A percentile compares a stretch with the other conserved stretches of the same genome.
phyloP scores from a whole-genome alignment of 306 rosid genomes.

The Alnus rubra region DNA sequence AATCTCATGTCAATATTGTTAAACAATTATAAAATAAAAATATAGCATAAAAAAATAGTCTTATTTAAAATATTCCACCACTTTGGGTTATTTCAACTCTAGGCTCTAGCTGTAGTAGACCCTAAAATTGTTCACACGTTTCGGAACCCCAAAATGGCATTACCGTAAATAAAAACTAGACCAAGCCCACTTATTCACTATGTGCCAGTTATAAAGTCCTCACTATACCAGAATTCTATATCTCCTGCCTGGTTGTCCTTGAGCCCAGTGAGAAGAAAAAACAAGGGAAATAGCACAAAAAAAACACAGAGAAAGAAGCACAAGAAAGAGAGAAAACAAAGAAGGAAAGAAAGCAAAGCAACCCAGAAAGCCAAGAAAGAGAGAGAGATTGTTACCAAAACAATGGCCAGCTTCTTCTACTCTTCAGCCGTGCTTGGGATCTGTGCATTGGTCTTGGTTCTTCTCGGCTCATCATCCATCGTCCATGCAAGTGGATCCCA shows the following conservation, averaged over 20 bases:
- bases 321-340: not conserved
- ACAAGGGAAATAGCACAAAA: not conserved
- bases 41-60: too few relatives aligned
- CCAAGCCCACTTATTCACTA: constrained; percentile 21
- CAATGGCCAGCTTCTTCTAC: constrained; percentile 51
- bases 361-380: not conserved
- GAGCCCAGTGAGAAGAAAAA: not conserved
- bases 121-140: too few relatives aligned
- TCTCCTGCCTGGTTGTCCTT: not conserved
- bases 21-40: too few relatives aligned
- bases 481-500: constrained; percentile 40
- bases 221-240: not conserved
- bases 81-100: too few relatives aligned
- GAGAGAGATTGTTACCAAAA: not conserved
- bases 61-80: too few relatives aligned
- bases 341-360: not conserved
- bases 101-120: too few relatives aligned
- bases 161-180: constrained; percentile 32
- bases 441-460: constrained; percentile 42
- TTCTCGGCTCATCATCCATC: constrained; percentile 37
- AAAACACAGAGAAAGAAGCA: not conserved
- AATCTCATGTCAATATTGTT: too few relatives aligned
- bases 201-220: constrained; percentile 19
- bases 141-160: too few relatives aligned
- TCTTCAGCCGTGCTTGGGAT: constrained; percentile 48